These are phyloP conservation scores for Yamadazyma insecticola DNA, from an alignment of 805 yeast species.

Conservation along the genomic window DNA sequence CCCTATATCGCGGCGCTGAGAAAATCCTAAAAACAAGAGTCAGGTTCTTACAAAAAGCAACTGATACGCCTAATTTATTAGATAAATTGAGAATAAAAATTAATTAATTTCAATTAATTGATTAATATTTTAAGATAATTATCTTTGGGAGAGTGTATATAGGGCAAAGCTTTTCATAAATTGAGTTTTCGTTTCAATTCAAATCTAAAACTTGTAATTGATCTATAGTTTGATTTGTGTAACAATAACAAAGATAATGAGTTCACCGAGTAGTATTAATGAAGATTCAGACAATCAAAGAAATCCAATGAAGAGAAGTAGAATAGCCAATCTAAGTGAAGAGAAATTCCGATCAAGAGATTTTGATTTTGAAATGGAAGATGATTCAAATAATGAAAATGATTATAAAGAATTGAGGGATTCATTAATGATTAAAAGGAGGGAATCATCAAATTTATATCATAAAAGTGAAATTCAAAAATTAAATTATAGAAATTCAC, in stretches of 20 bases:
- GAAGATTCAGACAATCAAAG: constrained; percentile 1
- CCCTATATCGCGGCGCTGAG: no score
- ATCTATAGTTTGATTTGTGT: no score
- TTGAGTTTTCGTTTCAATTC: no score
- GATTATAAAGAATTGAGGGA: constrained; percentile 33
- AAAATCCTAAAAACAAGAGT: no score
- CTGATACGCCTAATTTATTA: no score
- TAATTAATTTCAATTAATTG: no score
- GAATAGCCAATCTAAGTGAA: not conserved
- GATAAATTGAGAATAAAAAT: no score
- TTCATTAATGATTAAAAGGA: constrained; percentile 25
- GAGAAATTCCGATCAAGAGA: constrained; percentile 4
- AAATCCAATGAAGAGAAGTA: constrained; percentile 1
- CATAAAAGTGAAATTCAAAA: constrained; percentile 19
- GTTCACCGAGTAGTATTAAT: constrained; percentile 5
- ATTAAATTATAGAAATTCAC: constrained; percentile 24
- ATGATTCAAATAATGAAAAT: constrained; percentile 28
- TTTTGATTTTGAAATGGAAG: constrained; percentile 18
- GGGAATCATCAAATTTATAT: constrained; percentile 14
- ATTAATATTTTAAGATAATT: no score
- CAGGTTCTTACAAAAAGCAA: no score
- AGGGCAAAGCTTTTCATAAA: no score
- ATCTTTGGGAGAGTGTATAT: no score
- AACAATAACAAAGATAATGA: constrained; percentile 3
- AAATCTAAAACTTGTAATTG: no score